Base-by-base conservation (phyloP, 2,329 filamentous ascomycete genomes). In the Macrophomina pseudophaseolina region DNA sequence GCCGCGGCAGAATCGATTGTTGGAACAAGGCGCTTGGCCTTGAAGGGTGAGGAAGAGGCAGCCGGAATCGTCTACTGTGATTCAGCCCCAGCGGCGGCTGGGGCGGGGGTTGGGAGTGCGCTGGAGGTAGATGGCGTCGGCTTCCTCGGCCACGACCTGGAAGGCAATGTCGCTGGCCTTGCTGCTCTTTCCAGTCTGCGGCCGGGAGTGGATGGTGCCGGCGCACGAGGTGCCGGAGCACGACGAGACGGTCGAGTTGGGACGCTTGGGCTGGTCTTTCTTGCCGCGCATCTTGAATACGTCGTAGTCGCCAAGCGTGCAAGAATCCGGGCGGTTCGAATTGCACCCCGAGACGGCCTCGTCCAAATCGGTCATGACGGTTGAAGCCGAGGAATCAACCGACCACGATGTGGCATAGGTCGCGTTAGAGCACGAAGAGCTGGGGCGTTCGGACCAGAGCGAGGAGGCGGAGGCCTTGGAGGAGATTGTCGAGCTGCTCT, bases 131-230 rank as follows among this genome's bases (percentile, higher is more conserved):
- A 62, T 62, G 42, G 58, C 58, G 16, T 49, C 58, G 58, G 30
- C 42, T 28, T 62, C 58, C 44, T 62, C 58, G 30, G 58, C 58
- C 7, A 62, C 58, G 42, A 62, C 44, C 44, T 62, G 30, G 58
- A 62, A 49, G 44, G 58, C 33, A 28, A 62, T 62, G 42, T 62
- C 58, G 58, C 58, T 44, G n/a, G 7, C 28, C 44, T 62, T 62
- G 58, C 58, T 62, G 58, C 44, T 62, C 58, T 62, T 62, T 30
- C 32, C 58, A 9, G 58, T 62, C 16, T n/a, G 42, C 16, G 58
- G 58, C 42, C 58, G 11, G n/a, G 58, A 62, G 32, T 62, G 9
- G 58, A 62, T 62, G 58, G 58, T 62, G 58, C 58, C 58, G n/a
- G 58, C 58, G 58, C 58, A 62, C 5, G 58, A 62, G 4, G 58